These are phyloP conservation scores for Galerina sulciceps DNA, from an alignment of 768 basidiomycete genomes.

Conservation along the genomic window DNA sequence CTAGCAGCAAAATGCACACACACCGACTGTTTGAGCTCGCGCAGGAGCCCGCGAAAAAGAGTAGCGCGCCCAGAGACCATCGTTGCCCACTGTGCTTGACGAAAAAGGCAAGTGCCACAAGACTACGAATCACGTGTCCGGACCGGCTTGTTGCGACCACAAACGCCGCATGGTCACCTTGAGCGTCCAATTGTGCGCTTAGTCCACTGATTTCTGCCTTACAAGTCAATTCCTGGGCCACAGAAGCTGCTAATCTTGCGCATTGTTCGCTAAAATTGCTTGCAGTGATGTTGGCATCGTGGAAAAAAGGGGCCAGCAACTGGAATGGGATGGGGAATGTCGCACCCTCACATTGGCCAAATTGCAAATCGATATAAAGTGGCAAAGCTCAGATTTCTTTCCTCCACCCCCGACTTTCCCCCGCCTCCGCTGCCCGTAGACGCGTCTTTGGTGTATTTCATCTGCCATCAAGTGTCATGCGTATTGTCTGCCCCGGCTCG, in stretches of 20 bases:
- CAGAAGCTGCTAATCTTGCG: too few relatives aligned
- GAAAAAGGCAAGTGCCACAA: too few relatives aligned
- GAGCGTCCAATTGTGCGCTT: too few relatives aligned
- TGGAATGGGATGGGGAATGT: background rate
- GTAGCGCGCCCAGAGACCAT: constrained; percentile 38
- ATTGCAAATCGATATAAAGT: constrained; percentile 16
- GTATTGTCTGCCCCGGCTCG: constrained; percentile 11
- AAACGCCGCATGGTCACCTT: too few relatives aligned
- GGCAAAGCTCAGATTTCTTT: constrained; percentile 1
- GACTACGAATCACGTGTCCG: too few relatives aligned
- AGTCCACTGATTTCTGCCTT: too few relatives aligned
- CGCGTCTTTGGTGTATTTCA: background rate
- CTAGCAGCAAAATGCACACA: constrained; percentile 17
- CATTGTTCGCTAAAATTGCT: too few relatives aligned
- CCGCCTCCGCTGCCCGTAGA: background rate
- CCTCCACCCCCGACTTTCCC: background rate
- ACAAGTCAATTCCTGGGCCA: too few relatives aligned
- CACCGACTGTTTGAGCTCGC: constrained; percentile 60
- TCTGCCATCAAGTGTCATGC: constrained; percentile 1
- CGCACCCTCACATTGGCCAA: constrained; percentile 9
- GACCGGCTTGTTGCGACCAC: too few relatives aligned
- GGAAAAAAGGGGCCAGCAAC: background rate
- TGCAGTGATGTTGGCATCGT: background rate
- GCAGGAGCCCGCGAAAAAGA: constrained; percentile 55
- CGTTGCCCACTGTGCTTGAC: background rate